These are phyloP conservation scores for Phytopythium delawarense DNA, from an alignment of 352 stramenopile genomes.

Conservation along the genomic window DNA sequence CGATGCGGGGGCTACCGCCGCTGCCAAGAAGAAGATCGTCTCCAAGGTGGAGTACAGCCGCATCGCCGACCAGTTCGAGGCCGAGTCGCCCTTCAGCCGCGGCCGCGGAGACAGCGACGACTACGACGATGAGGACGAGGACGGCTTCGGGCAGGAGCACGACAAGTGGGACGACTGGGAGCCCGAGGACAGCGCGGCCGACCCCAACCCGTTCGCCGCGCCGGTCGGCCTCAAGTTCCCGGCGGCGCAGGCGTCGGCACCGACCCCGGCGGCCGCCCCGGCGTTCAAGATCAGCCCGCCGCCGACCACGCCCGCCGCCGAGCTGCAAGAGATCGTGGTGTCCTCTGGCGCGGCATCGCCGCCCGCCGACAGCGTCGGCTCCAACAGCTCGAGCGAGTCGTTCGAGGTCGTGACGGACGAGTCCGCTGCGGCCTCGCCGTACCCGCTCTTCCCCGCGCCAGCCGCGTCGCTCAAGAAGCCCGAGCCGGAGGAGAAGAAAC, in stretches of 20 bases:
- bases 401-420: conserved; percentile 58
- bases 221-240: conserved; percentile 4
- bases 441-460: conserved; percentile 17
- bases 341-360: conserved; percentile 6
- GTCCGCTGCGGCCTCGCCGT: conserved; percentile 11
- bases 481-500: conserved; percentile 28
- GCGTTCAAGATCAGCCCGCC: conserved; percentile 24
- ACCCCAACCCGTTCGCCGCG: conserved; percentile 44
- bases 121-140: conserved; percentile 48
- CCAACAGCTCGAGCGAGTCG: conserved; percentile 68
- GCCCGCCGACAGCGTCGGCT: conserved; percentile 34
- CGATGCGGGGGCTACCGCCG: neutral
- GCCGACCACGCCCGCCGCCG: conserved; percentile 15
- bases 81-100: conserved; percentile 21
- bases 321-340: conserved; percentile 26
- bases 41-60: conserved; percentile 63
- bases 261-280: conserved; percentile 4
- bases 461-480: conserved; percentile 6
- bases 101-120: conserved; percentile 41
- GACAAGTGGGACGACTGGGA: conserved; percentile 79
- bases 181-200: conserved; percentile 19
- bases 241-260: conserved; percentile 1
- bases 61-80: conserved; percentile 45
- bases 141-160: conserved; percentile 35
- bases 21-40: conserved; percentile 10